phyloP scores from a whole-genome alignment of 306 rosid species.

The Malus fusca region DNA sequence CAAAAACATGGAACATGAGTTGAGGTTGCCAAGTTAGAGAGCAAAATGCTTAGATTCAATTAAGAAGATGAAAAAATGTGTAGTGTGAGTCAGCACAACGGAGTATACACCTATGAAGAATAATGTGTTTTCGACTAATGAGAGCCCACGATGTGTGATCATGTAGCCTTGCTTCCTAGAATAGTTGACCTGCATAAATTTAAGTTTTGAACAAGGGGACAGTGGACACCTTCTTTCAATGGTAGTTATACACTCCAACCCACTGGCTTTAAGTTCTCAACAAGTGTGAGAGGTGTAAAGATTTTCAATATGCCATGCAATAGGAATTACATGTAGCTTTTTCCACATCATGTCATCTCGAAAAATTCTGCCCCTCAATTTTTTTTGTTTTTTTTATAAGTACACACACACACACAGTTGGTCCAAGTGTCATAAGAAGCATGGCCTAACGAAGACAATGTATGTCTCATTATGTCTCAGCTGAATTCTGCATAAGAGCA shows the following conservation, averaged over 20 bases:
- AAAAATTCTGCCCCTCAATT: neutral
- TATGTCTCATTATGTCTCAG: neutral
- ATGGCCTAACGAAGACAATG: neutral
- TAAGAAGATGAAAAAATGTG: neutral
- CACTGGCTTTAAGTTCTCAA: no score
- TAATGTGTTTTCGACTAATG: neutral
- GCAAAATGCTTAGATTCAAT: neutral
- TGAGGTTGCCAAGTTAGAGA: neutral
- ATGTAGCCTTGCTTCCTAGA: neutral
- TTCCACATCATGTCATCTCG: neutral
- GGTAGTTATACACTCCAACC: no score
- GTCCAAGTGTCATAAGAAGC: neutral
- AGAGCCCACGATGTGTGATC: neutral
- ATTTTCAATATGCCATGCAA: neutral
- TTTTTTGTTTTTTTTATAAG: no score
- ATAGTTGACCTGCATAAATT: neutral
- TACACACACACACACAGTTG: neutral
- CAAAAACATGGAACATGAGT: neutral
- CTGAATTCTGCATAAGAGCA: neutral
- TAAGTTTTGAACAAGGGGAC: neutral
- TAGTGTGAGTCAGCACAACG: neutral
- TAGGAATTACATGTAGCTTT: neutral
- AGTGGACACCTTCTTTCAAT: no score
- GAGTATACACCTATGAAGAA: neutral
- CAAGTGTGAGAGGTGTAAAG: neutral